Percentiles rank a stretch among this genome's conserved stretches.
Evolutionary conservation across 1,284 basidiomycete genomes (phyloP).

Genomic region (Sanghuangporus weigelae): DNA sequence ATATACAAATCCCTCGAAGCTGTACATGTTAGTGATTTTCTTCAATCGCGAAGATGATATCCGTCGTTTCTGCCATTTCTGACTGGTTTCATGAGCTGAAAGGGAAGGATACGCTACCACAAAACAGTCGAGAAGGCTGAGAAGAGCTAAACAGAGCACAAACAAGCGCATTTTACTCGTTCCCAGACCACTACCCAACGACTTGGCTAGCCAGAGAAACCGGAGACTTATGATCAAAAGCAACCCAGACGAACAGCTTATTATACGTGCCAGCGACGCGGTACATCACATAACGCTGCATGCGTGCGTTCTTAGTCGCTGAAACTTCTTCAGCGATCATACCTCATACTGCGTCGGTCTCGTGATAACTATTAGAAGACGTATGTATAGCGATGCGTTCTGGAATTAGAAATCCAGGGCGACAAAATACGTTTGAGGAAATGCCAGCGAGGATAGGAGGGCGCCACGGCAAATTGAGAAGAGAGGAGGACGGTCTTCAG

Average conservation of each 20-base stretch:
- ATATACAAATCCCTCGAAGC: slow-evolving; percentile 16
- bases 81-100: background rate
- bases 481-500: background rate
- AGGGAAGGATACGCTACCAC: background rate
- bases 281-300: too few species aligned
- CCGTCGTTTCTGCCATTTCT: background rate
- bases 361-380: background rate
- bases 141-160: background rate
- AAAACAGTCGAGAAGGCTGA: background rate
- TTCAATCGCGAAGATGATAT: slow-evolving; percentile 8
- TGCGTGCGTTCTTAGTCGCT: background rate
- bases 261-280: too few species aligned
- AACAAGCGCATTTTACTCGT: background rate
- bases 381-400: background rate
- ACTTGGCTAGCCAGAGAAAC: too few species aligned
- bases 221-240: too few species aligned
- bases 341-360: background rate
- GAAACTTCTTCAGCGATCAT: background rate
- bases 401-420: background rate
- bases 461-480: background rate
- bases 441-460: background rate
- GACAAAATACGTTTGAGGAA: background rate
- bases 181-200: too few species aligned
- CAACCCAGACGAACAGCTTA: too few species aligned
- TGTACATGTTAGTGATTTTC: slow-evolving; percentile 17